Base-by-base conservation (phyloP, 1,284 basidiomycete species). In the Puccinia hordei region DNA sequence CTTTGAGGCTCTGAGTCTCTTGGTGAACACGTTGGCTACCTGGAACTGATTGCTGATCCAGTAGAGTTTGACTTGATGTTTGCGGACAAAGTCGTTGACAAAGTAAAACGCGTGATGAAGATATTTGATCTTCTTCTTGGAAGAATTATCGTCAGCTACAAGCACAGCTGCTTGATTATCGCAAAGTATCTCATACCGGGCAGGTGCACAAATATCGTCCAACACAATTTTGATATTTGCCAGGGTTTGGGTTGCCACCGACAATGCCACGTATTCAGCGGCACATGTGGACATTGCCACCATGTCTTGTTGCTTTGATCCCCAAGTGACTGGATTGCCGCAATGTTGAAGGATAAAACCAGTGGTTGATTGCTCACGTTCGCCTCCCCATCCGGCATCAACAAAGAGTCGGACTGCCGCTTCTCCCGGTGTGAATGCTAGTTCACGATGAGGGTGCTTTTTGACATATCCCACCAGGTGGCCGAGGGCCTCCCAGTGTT, bases 241-340 rank as follows among this genome's bases (percentile, higher is more conserved):
- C 2, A 73, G 30, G 1, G 22, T n/a, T 57, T 57, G 71, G 19
- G 71, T 38, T 4, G 49, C 33, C 4, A 13, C 35, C 5, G 27
- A 53, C 15, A 73, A 9, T 44, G 35, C 33, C 15, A 73, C 38
- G 51, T 55, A 57, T 41, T 73, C 71, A n/a, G 71, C 49, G 4
- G 46, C 24, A 35, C 71, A 73, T 9, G 71, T 73, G 33, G 51
- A 73, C 30, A 57, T 55, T 3, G 71, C 71, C 33, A 73, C 71
- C 1, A 53, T 6, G 2, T 2, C 33, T 41, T 73, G 71, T 3
- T 51, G 4, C 22, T 55, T 51, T 4, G 71, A 55, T 27, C 33
- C 51, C 71, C 71, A 73, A 30, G 38, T 30, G 22, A 15, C 12
- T 4, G 38, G 38, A 12, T 41, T 41, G 4, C 38, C 38, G 12